Evolutionary conservation across 2,329 filamentous ascomycete genomes (phyloP).

Genomic region (Pseudocercospora cruenta): DNA sequence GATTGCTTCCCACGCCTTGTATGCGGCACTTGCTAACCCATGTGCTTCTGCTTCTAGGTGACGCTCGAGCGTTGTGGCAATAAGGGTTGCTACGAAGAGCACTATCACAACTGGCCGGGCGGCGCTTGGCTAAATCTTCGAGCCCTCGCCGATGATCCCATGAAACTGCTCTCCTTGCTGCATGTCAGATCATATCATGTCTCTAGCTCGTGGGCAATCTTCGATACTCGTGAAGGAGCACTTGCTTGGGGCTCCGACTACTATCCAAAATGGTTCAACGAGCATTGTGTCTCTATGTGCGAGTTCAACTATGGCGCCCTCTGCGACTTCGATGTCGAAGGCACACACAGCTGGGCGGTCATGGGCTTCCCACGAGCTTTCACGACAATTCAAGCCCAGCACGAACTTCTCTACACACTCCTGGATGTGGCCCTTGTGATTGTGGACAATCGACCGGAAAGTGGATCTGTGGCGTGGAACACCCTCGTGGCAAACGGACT

Average conservation of each 20-base stretch:
- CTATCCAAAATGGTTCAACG: conserved; percentile 7
- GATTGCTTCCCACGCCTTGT: too few relatives aligned
- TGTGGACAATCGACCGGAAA: neutral
- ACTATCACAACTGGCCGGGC: neutral
- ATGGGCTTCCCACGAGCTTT: conserved; percentile 8
- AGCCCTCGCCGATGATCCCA: neutral
- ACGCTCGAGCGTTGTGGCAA: neutral
- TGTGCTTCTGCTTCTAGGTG: too few relatives aligned
- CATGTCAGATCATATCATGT: neutral
- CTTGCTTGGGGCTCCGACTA: neutral
- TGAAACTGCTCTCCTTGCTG: neutral
- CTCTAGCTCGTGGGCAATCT: neutral
- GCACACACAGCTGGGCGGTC: neutral
- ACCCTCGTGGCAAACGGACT: neutral
- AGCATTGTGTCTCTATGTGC: neutral
- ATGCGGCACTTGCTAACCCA: too few relatives aligned
- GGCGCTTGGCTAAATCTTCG: neutral
- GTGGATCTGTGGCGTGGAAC: neutral
- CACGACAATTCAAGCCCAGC: conserved; percentile 6
- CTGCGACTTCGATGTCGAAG: neutral
- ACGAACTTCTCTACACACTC: conserved; percentile 11
- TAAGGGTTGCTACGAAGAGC: neutral
- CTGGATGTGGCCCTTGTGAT: neutral
- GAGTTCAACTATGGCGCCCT: neutral
- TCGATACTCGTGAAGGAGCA: neutral